Evolutionary conservation across 306 rosid species (phyloP).

Genomic region (Hylodesmum podocarpum): DNA sequence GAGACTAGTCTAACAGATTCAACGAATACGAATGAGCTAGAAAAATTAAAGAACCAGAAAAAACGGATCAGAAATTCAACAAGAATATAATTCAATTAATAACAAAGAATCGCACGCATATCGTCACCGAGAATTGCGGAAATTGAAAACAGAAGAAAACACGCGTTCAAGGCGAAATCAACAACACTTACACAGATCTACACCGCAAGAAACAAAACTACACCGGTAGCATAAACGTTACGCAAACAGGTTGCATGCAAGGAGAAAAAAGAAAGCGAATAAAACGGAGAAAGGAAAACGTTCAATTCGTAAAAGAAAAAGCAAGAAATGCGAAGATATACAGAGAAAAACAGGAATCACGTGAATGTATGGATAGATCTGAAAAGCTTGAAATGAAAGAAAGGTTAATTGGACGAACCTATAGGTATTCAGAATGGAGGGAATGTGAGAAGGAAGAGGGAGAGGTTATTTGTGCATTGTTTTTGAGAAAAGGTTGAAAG

Average conservation of each 20-base stretch:
- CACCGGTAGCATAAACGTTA: background rate
- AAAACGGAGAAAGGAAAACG: background rate
- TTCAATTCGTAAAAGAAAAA: background rate
- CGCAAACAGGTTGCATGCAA: background rate
- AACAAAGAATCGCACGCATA: background rate
- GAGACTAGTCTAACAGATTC: slow-evolving; percentile 16
- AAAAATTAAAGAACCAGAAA: background rate
- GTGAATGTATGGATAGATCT: slow-evolving; percentile 1
- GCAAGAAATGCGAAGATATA: background rate
- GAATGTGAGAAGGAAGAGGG: slow-evolving; percentile 35
- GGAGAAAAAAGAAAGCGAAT: background rate
- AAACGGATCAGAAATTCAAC: background rate
- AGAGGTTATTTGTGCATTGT: slow-evolving; percentile 20
- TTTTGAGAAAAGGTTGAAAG: background rate
- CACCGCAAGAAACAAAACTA: background rate
- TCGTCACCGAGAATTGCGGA: background rate
- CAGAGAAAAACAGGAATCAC: background rate
- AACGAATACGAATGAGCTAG: background rate
- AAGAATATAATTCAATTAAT: slow-evolving; percentile 15
- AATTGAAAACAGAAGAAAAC: background rate
- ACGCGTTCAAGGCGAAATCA: slow-evolving; percentile 7
- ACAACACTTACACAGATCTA: slow-evolving; percentile 6
- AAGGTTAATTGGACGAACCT: slow-evolving; percentile 25
- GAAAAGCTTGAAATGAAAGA: background rate
- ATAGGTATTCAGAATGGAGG: background rate